phyloP scores from a whole-genome alignment of 495 filamentous ascomycete genomes.

The Mytilinidion resinicola region DNA sequence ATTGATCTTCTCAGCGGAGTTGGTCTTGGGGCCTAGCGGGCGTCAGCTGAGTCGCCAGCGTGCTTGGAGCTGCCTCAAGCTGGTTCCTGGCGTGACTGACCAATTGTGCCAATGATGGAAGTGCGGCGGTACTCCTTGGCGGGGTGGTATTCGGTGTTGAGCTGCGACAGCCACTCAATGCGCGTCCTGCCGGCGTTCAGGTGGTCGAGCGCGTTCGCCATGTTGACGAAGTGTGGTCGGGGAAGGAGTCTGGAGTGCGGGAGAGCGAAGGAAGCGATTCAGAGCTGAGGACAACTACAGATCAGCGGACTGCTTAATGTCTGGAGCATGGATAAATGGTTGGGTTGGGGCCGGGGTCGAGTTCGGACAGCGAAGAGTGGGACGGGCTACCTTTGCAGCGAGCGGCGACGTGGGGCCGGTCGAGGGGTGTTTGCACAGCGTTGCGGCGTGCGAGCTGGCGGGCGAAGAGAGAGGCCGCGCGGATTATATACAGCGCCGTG shows the following conservation, averaged over 20 bases:
- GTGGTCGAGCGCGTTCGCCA: slow-evolving; percentile 72
- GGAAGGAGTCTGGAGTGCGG: background rate
- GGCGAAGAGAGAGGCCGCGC: no score
- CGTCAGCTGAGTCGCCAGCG: background rate
- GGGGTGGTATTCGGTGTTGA: slow-evolving; percentile 72
- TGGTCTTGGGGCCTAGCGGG: slow-evolving; percentile 79
- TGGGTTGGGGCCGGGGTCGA: no score
- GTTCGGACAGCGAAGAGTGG: background rate
- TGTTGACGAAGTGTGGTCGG: slow-evolving; percentile 29
- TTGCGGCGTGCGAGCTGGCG: no score
- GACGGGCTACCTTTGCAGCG: background rate
- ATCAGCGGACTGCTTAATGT: no score
- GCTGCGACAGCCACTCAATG: slow-evolving; percentile 85
- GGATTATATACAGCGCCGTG: no score
- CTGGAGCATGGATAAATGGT: no score
- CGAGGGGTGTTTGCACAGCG: background rate
- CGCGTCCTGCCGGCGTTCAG: slow-evolving; percentile 68
- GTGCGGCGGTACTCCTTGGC: slow-evolving; percentile 85
- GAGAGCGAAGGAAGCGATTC: background rate
- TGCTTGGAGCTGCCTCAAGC: background rate
- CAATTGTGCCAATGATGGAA: slow-evolving; percentile 98
- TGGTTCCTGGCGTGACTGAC: slow-evolving; percentile 37
- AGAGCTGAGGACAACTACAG: background rate
- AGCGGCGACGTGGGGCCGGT: slow-evolving; percentile 2
- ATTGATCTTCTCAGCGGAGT: slow-evolving; percentile 94